These are phyloP conservation scores for Talaromyces thailandensis DNA, from an alignment of 495 filamentous ascomycete species.

Conservation along the genomic window DNA sequence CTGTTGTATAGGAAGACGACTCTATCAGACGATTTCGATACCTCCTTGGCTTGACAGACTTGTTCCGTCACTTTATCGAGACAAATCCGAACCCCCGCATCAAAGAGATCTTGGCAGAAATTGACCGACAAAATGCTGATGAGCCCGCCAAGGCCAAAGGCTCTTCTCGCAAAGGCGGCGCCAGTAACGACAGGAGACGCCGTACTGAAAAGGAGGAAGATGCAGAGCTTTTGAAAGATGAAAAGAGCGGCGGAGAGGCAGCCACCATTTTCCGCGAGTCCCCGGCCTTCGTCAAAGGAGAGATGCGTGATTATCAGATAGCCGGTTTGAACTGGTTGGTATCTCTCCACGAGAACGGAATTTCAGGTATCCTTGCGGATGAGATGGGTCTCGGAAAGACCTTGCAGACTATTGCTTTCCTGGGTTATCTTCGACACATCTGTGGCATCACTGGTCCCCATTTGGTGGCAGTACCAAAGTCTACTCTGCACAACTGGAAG, in stretches of 20 bases:
- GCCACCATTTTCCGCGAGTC: conserved; percentile 90
- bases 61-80: conserved; percentile 99
- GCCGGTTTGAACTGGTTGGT: conserved; percentile 97
- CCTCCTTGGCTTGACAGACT: conserved; percentile 87
- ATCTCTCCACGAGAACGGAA: conserved; percentile 95
- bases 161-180: conserved; percentile 70
- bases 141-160: conserved; percentile 57
- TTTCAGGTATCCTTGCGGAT: conserved; percentile 93
- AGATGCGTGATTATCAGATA: conserved; percentile 94
- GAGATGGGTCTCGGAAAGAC: conserved; percentile 98
- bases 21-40: conserved; percentile 93
- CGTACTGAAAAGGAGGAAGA: conserved; percentile 98
- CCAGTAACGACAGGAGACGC: conserved; percentile 68
- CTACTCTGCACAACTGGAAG: conserved; percentile 97
- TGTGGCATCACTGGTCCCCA: conserved; percentile 88
- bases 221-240: conserved; percentile 86
- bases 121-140: conserved; percentile 84
- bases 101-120: conserved; percentile 84
- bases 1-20: conserved; percentile 68
- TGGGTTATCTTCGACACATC: conserved; percentile 88
- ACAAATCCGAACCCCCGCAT: conserved; percentile 89
- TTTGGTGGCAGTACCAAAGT: conserved; percentile 89
- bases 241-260: conserved; percentile 74
- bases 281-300: conserved; percentile 73
- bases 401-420: conserved; percentile 80